These are phyloP conservation scores for Eimeria mitis DNA, from an alignment of 169 alveolate species.

Conservation along the genomic window DNA sequence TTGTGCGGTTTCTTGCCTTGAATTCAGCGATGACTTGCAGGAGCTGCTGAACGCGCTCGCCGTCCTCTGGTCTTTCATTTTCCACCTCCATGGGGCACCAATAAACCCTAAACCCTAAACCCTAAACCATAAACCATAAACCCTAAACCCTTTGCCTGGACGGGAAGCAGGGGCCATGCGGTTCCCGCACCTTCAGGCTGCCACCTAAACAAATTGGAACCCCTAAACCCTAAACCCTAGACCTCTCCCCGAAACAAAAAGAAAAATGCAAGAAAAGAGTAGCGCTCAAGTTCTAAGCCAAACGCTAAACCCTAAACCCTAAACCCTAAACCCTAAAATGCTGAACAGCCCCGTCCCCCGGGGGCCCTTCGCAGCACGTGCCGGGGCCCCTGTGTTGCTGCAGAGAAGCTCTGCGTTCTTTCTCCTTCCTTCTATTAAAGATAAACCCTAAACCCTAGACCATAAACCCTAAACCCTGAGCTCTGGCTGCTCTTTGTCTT, in stretches of 20 bases:
- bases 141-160: not conserved
- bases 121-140: conserved; percentile 40
- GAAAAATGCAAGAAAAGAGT: not conserved
- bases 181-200: not conserved
- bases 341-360: conserved; percentile 15
- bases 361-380: conserved; percentile 18
- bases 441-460: conserved; percentile 30
- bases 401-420: not conserved
- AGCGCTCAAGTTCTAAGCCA: not conserved
- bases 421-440: not conserved
- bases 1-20: too few species aligned
- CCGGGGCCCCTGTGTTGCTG: conserved; percentile 5
- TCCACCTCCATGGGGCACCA: conserved; percentile 52
- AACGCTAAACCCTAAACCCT: conserved; percentile 45
- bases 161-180: not conserved
- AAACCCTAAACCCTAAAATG: conserved; percentile 49
- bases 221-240: conserved; percentile 26
- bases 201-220: not conserved
- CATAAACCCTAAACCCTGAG: conserved; percentile 36
- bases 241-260: not conserved
- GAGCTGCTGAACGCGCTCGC: conserved; percentile 69
- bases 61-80: conserved; percentile 21
- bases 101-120: conserved; percentile 48
- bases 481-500: not conserved
- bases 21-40: conserved; percentile 49